phyloP scores from a whole-genome alignment of 2,329 filamentous ascomycete genomes.

The Aaosphaeria arxii region DNA sequence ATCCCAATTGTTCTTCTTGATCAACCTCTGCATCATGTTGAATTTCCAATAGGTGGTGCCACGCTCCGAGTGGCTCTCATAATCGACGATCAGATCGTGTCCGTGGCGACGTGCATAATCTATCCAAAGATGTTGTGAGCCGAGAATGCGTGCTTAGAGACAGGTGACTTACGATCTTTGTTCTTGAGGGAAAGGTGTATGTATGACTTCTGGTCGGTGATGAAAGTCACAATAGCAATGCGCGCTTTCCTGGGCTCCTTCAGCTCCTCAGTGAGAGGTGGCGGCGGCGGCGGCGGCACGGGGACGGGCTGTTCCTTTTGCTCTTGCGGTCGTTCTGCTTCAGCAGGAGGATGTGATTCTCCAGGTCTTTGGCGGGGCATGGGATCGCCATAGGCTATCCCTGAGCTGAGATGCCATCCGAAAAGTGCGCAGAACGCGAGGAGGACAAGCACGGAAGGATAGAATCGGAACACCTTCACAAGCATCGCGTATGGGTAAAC shows the following conservation, averaged over 20 bases:
- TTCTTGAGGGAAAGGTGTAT: conserved; percentile 35
- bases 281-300: conserved; percentile 4
- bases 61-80: conserved; percentile 30
- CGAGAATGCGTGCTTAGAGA: neutral
- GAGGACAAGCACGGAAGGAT: conserved; percentile 20
- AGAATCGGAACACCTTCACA: conserved; percentile 18
- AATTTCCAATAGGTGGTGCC: conserved; percentile 37
- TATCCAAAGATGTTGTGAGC: conserved; percentile 7
- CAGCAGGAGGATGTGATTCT: neutral
- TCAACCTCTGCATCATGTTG: conserved; percentile 36
- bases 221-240: conserved; percentile 36
- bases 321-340: neutral
- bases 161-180: conserved; percentile 30
- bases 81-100: conserved; percentile 41
- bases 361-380: conserved; percentile 7
- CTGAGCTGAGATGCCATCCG: conserved; percentile 27
- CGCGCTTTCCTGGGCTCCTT: conserved; percentile 18
- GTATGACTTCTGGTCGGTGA: conserved; percentile 36
- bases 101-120: conserved; percentile 40
- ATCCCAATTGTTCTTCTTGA: conserved; percentile 33
- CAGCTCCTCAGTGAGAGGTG: neutral
- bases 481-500: conserved; percentile 14
- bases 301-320: neutral
- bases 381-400: conserved; percentile 1
- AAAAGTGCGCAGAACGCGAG: conserved; percentile 28